These are phyloP conservation scores for Moesziomyces globuligerus DNA, from an alignment of 1,284 basidiomycete species.

Conservation along the genomic window DNA sequence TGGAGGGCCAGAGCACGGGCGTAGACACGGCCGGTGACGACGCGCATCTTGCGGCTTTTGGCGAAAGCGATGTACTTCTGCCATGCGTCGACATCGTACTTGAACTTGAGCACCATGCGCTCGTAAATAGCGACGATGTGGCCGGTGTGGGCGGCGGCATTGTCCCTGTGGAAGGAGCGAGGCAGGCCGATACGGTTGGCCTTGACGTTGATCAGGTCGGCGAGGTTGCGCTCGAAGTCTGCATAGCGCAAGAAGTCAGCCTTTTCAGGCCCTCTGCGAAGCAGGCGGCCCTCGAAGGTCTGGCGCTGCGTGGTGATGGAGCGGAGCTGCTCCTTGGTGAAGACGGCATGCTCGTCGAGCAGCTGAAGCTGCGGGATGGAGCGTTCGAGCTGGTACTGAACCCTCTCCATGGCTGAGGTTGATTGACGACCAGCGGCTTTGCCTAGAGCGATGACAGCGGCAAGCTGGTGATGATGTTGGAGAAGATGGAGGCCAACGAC, in stretches of 20 bases:
- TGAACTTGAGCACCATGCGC: constrained; percentile 87
- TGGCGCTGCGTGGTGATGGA: constrained; percentile 87
- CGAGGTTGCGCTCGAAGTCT: constrained; percentile 82
- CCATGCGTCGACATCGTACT: constrained; percentile 86
- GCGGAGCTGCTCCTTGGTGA: constrained; percentile 77
- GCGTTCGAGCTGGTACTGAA: constrained; percentile 93
- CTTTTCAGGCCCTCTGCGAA: constrained; percentile 84
- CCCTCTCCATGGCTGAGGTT: constrained; percentile 80
- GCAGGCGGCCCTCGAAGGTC: constrained; percentile 82
- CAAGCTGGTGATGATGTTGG: too few relatives aligned
- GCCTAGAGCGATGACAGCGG: too few relatives aligned
- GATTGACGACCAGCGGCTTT: background rate
- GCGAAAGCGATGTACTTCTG: constrained; percentile 86
- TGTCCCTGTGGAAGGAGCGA: constrained; percentile 49
- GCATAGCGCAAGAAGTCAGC: constrained; percentile 90
- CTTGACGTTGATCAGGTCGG: constrained; percentile 47
- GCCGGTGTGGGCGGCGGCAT: constrained; percentile 69
- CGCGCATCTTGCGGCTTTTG: constrained; percentile 80
- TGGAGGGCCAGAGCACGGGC: constrained; percentile 84
- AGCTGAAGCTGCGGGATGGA: constrained; percentile 97
- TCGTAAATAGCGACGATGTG: constrained; percentile 90
- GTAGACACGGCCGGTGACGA: constrained; percentile 75
- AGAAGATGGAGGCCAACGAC: too few relatives aligned
- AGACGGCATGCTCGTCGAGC: constrained; percentile 85
- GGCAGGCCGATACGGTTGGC: constrained; percentile 44